Base-by-base conservation (phyloP, 2,329 filamentous ascomycete genomes). In the Phyllosticta citribraziliensis region DNA sequence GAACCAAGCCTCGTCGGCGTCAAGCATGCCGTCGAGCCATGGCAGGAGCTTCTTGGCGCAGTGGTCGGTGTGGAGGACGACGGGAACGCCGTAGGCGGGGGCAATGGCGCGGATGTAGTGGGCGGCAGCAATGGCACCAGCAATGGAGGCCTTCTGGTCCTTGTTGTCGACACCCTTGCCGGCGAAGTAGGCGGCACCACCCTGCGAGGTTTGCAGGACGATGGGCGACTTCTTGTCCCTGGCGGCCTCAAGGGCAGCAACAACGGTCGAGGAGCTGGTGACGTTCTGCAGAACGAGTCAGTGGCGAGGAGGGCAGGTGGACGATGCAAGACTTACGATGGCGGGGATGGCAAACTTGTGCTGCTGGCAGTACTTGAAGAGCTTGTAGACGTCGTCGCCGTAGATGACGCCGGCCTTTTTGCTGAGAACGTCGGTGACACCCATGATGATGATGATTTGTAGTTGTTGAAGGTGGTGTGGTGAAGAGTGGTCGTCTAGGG, bases 21-120 rank as follows among this genome's bases (percentile, higher is more conserved):
- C 91, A 69, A 97, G 79, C 87, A 97, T 92, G 75, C 92, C 92
- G 55, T 67, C 66, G 54, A 67, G 62, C 92, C 92, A 97, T 64
- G 94, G 94, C 62, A 97, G 87, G 63, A 97, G 90, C 87, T 97
- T 97, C 89, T 97, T 97, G 75, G 94, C 93, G 80, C 93, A 96
- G 83, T 97, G 94, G 77, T 99, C 94, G 74, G 93, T 95, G 85
- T 97, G 92, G 63, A 97, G 86, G 70, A 97, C 82, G 71, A 72
- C 70, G 33, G 93, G 93, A 67, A 97, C 80, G 69, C 88, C 91
- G 79, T 99, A 99, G 69, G 84, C 69, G 64, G 93, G 90, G 58
- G 94, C 91, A 70, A 97, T 80, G 68, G 88, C 81, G 73, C 92
- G 90, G 80, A 97, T 91, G 82, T 90, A 97, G 81, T 96, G 89